Conservation (phyloP, 1,284 basidiomycete species). For the Rhodotorula sp. region DNA sequence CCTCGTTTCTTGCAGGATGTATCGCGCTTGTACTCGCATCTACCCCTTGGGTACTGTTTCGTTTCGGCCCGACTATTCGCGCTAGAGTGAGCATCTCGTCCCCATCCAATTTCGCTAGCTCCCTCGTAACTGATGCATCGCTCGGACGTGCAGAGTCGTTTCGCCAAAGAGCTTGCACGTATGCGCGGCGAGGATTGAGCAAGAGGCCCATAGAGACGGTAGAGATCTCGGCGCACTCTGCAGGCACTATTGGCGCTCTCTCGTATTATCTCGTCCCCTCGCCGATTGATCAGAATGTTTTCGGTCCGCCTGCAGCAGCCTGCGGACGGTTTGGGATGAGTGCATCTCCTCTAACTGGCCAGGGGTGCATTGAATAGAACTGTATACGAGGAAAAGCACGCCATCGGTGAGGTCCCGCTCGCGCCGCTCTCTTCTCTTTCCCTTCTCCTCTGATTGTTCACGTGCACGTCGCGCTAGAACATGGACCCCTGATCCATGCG, state of each 20-base stretch:
- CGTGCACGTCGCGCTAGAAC: too few relatives aligned
- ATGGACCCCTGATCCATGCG: too few relatives aligned
- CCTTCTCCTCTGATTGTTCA: too few relatives aligned
- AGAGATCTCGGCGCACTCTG: neutral
- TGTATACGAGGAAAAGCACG: too few relatives aligned
- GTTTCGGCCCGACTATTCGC: conserved; percentile 27
- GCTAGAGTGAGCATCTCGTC: conserved; percentile 16
- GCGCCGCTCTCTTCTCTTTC: too few relatives aligned
- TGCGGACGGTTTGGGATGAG: too few relatives aligned
- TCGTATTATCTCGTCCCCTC: neutral
- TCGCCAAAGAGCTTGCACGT: conserved; percentile 32
- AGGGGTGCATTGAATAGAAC: too few relatives aligned
- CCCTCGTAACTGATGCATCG: neutral
- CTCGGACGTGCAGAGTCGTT: conserved; percentile 16
- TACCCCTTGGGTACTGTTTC: conserved; percentile 28
- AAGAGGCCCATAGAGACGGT: neutral
- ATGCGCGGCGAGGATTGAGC: neutral
- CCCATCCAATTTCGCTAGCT: neutral
- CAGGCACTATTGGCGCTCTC: neutral
- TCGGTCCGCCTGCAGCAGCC: too few relatives aligned
- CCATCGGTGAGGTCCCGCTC: too few relatives aligned
- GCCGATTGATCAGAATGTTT: too few relatives aligned
- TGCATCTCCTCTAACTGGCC: too few relatives aligned
- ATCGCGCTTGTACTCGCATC: conserved; percentile 20
- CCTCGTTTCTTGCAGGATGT: conserved; percentile 29